Evolutionary conservation across 1,284 basidiomycete genomes (phyloP).

Genomic region (Apiotrichum sp.): DNA sequence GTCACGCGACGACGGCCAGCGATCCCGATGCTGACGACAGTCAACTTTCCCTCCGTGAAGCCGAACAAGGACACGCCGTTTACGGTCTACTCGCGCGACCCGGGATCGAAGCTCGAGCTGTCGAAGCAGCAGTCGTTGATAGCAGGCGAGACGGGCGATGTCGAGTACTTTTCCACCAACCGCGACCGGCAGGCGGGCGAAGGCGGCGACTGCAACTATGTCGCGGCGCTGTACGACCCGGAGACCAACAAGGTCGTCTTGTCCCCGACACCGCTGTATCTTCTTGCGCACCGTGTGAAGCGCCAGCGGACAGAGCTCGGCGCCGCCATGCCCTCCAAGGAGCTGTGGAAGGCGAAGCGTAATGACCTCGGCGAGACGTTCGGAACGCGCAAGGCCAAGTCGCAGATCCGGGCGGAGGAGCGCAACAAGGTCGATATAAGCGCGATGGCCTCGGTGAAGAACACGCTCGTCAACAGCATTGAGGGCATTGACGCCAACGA

Average conservation of each 20-base stretch:
- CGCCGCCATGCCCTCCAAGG: conserved; percentile 41
- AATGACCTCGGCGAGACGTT: conserved; percentile 82
- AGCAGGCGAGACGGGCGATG: conserved; percentile 63
- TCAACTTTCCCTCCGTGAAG: conserved; percentile 65
- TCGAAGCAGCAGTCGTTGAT: conserved; percentile 55
- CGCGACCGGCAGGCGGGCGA: conserved; percentile 49
- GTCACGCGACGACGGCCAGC: not conserved
- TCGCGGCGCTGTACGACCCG: conserved; percentile 56
- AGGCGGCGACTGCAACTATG: conserved; percentile 50
- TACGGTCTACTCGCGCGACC: conserved; percentile 55
- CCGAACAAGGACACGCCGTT: conserved; percentile 61
- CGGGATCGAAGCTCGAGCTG: conserved; percentile 45
- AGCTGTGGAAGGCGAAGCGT: conserved; percentile 59
- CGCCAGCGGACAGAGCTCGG: conserved; percentile 54
- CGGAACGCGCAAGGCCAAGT: conserved; percentile 86
- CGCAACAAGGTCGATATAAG: conserved; percentile 78
- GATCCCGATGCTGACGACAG: conserved; percentile 47
- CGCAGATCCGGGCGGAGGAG: conserved; percentile 72
- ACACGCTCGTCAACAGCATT: conserved; percentile 72
- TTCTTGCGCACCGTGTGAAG: conserved; percentile 72
- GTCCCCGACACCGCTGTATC: conserved; percentile 61
- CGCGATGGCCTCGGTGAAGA: conserved; percentile 73
- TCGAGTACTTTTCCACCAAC: conserved; percentile 57
- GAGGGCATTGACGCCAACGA: conserved; percentile 54
- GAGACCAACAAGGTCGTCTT: conserved; percentile 62